Evolutionary conservation across 2,329 filamentous ascomycete species (phyloP).

Genomic region (Alternaria triticina): DNA sequence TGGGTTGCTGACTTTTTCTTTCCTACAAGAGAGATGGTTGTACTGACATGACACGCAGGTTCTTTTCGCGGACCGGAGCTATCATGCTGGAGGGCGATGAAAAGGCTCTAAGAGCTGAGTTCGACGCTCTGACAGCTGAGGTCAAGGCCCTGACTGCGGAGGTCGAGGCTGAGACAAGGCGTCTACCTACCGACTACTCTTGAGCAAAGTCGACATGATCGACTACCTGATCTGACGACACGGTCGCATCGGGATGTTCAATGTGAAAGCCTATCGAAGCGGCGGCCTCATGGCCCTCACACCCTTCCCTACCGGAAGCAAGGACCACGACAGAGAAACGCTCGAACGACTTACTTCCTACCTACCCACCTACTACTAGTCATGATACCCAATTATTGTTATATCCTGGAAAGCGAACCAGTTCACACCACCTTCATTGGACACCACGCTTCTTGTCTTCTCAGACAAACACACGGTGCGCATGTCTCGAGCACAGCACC

Average conservation of each 20-base stretch:
- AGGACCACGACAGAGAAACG: not conserved
- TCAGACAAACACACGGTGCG: too few relatives aligned
- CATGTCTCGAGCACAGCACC: too few relatives aligned
- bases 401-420: too few relatives aligned
- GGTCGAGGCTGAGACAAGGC: not conserved
- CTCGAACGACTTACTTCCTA: not conserved
- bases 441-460: too few relatives aligned
- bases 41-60: conserved; percentile 16
- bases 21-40: not conserved
- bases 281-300: not conserved
- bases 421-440: too few relatives aligned
- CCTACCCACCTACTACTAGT: not conserved
- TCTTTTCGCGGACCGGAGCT: conserved; percentile 5
- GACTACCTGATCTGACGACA: not conserved
- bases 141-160: conserved; percentile 27
- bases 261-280: too few relatives aligned
- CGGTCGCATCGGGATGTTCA: not conserved
- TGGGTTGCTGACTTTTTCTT: conserved; percentile 2
- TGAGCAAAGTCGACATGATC: not conserved
- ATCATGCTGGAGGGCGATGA: conserved; percentile 34
- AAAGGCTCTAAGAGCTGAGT: conserved; percentile 22
- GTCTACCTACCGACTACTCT: not conserved
- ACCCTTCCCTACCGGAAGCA: not conserved
- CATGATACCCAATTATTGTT: too few relatives aligned
- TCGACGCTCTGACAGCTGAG: conserved; percentile 21